Evolutionary conservation across 2,329 filamentous ascomycete species (phyloP), one percentile per base, ranked within the genome.

Genomic region (Arthrobotrys pseudoclavata): DNA sequence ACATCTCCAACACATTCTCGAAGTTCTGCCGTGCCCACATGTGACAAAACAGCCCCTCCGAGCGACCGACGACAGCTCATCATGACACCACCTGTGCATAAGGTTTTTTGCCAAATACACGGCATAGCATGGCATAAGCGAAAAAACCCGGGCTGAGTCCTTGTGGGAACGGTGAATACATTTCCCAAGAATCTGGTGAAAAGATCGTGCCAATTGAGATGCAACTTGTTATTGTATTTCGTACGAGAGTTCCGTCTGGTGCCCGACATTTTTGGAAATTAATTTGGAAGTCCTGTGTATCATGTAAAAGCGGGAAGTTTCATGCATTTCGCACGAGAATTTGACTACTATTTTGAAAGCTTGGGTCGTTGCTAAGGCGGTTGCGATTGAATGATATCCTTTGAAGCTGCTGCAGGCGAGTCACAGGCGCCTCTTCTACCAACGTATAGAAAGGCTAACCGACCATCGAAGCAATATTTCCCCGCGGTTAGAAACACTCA

Each of bases 61-160:
- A 10, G 20, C 20, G 26, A 40, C 66, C 48, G 34, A 55, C 22
- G 20, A 71, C 34, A 71, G 48, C 40, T 40, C 37, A 53, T 70
- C 67, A 71, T 71, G 68, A 71, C 68, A 71, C 68, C 68, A 71
- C 68, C 53, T 47, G n/a, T 64, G 68, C 68, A 64, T 71, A 70
- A 71, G 69, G 61, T 57, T 66, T 66, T 37, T 72, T 72, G 69
- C 69, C 61, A 50, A 45, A 20, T 47, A 37, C 47, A 60, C 60
- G 26, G 69, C 69, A 60, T 64, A 72, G 22, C 47, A 60, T 48
- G 18, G 69, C 69, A 60, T 64, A 72, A 72, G 69, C 69, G 69
- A 72, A 22, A 15, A n/a, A 57, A 22, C 9, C 52, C 52, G 52
- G 52, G 29, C 52, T 29, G 52, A 62, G 29, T 66, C 60, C 69